A percentile compares a stretch with the other conserved stretches of the same genome.
phyloP scores from a whole-genome alignment of 768 basidiomycete genomes.

The Fomitopsis pulvina region DNA sequence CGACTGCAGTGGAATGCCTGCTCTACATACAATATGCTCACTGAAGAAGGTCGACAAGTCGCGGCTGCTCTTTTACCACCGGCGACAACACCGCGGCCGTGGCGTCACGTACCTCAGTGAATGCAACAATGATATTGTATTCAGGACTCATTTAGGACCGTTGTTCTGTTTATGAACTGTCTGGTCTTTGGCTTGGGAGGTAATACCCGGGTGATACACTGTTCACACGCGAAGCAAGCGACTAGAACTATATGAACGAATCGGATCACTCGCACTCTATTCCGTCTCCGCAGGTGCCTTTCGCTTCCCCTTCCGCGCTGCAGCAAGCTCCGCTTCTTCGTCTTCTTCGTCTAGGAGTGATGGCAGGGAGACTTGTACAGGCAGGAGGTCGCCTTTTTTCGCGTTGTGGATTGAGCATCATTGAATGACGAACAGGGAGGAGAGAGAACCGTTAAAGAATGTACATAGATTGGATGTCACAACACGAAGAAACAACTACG shows the following conservation, averaged over 20 bases:
- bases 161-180: too few species aligned
- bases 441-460: not conserved
- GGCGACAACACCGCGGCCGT: slow-evolving; percentile 35
- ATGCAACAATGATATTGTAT: too few species aligned
- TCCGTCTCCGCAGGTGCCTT: slow-evolving; percentile 31
- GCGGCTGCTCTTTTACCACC: slow-evolving; percentile 85
- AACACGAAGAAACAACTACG: not conserved
- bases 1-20: slow-evolving; percentile 75
- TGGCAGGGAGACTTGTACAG: slow-evolving; percentile 53
- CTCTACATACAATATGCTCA: slow-evolving; percentile 88
- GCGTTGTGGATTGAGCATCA: not conserved
- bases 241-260: too few species aligned
- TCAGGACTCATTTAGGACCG: too few species aligned
- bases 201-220: too few species aligned
- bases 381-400: slow-evolving; percentile 47
- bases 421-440: not conserved
- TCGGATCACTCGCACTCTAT: too few species aligned
- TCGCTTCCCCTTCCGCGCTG: slow-evolving; percentile 55
- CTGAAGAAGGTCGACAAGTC: slow-evolving; percentile 90
- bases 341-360: slow-evolving; percentile 56
- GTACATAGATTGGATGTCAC: not conserved
- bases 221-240: too few species aligned
- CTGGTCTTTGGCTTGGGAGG: too few species aligned
- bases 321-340: slow-evolving; percentile 27
- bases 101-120: slow-evolving; percentile 26